Evolutionary conservation across 805 yeast genomes (phyloP), one percentile per base, ranked within the genome.

Genomic region (Lipomyces yamanashiensis): DNA sequence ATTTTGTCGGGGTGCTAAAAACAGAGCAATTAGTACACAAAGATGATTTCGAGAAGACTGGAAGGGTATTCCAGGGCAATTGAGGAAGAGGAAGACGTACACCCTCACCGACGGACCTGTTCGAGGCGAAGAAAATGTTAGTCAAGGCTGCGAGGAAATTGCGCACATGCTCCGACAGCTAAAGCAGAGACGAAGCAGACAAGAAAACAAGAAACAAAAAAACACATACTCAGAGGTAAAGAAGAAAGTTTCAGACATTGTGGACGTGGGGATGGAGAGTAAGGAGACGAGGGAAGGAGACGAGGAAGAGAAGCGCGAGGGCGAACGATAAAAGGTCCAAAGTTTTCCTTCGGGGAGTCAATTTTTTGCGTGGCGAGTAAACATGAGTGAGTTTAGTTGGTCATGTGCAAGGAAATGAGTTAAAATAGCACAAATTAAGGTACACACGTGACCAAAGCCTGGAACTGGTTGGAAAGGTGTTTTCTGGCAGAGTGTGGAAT

Each of bases 21-120:
- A 23, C 37, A 28, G 48, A 33, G 48, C 23, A 50, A 39, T 55
- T 50, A 39, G 34, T 41, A 34, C 21, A 2, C 17, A 33, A 21
- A 17, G 17, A 12, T 33, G 41, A 19, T 19, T 1, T 12, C 17
- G 12, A 47, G 10, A 8, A 41, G 19, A n/a, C 2, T n/a, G 47
- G 17, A 9, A 19, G 21, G 5, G 17, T n/a, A 43, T n/a, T n/a
- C 47, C 21, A 43, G 47, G 17, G 53, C 45, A 52, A 56, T 48
- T 15, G 37, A 45, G 44, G 15, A 37, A 28, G 28, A 15, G 58
- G 43, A 52, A 21, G 51, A 68, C 71, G 36, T 69, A 69, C 71
- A 72, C 89, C 89, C 76, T 85, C 89, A 75, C 89, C 89, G 72
- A 85, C 89, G 66, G 87, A 77, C 66, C 74, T 71, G 61, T 34